Conservation (phyloP, 108 stramenopile species). For the Cyclotella distinguenda region DNA sequence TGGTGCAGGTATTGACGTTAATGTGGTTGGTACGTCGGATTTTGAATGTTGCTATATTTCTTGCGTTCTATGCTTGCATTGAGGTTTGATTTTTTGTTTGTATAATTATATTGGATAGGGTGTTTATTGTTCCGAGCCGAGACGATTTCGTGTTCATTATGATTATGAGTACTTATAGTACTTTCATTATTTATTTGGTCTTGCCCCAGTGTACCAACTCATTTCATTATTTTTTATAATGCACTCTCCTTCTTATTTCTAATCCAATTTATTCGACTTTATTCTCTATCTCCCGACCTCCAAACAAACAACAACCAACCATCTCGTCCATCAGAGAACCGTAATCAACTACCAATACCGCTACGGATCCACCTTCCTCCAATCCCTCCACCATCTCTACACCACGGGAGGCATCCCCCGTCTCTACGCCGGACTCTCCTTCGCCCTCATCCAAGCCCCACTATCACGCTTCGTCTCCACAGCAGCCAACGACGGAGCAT, state of each 20-base stretch:
- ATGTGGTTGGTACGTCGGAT: slow-evolving; percentile 67
- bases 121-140: not conserved
- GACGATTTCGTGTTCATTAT: no score
- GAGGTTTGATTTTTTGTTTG: not conserved
- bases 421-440: slow-evolving; percentile 87
- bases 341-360: slow-evolving; percentile 94
- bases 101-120: not conserved
- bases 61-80: not conserved
- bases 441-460: slow-evolving; percentile 93
- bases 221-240: no score
- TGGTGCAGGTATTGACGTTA: slow-evolving; percentile 80
- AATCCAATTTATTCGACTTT: not conserved
- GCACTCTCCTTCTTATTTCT: not conserved
- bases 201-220: no score
- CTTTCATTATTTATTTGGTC: no score
- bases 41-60: not conserved
- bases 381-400: slow-evolving; percentile 69
- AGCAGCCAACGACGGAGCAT: slow-evolving; percentile 90
- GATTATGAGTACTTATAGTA: no score
- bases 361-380: slow-evolving; percentile 82
- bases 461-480: slow-evolving; percentile 88
- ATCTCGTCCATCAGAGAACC: slow-evolving; percentile 74
- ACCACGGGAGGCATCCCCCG: slow-evolving; percentile 88
- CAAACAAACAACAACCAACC: slow-evolving; percentile 46
- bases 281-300: not conserved